These are phyloP conservation scores for Sporothrix luriei DNA, from an alignment of 2,329 filamentous ascomycete species.

Conservation along the genomic window DNA sequence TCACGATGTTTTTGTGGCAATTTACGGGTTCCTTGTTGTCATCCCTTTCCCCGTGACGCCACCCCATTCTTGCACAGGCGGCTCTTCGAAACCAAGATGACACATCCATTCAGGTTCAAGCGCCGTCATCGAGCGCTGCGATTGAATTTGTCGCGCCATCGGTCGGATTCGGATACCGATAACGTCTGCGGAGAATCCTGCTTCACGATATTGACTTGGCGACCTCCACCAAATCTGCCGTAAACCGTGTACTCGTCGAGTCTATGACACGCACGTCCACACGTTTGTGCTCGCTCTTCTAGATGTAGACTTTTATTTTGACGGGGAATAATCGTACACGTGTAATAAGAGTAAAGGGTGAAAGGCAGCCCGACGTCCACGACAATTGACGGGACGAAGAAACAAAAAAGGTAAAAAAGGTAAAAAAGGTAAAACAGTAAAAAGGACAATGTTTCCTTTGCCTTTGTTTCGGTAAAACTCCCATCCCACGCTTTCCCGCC, in stretches of 20 bases:
- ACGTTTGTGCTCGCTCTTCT: neutral
- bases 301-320: neutral
- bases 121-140: neutral
- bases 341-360: neutral
- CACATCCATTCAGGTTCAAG: neutral
- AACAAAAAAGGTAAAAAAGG: conserved; percentile 6
- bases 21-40: neutral
- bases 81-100: neutral
- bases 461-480: conserved; percentile 20
- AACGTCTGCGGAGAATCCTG: neutral
- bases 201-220: too few relatives aligned
- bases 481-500: neutral
- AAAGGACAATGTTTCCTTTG: neutral
- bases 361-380: neutral
- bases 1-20: conserved; percentile 7
- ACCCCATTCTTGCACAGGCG: neutral
- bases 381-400: neutral
- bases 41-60: neutral
- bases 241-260: too few relatives aligned
- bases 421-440: neutral
- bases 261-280: neutral
- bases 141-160: neutral
- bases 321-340: conserved; percentile 20
- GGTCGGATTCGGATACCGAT: neutral
- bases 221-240: too few relatives aligned